Base-by-base conservation (phyloP, 306 rosid species). In the Vigna unguiculata region DNA sequence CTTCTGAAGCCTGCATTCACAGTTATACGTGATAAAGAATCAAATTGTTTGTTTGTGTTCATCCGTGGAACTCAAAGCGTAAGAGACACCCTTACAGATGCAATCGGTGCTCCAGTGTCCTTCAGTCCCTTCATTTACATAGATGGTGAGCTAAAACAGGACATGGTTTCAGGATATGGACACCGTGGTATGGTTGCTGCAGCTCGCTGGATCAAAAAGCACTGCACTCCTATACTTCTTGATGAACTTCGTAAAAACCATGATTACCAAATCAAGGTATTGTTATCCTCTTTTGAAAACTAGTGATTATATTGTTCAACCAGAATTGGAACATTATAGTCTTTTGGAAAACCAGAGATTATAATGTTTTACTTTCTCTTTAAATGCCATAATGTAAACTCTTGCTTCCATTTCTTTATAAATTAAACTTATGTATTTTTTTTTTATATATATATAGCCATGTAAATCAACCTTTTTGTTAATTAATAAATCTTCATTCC, bases 161-260 rank as follows among this genome's bases (percentile, higher is more conserved):
- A 12, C 48, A 43, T 3, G 48, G 16, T 43, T 43, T 43, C 90
- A 62, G 98, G 98, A 75, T 88, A 94, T 85, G 98, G 96, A 25
- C 98, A 94, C 78, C 92, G 96, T 75, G 98, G 98, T 71, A 94
- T 94, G 98, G 97, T 91, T 84, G 97, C 97, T 77, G 93, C 98
- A 48, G 48, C 48, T 2, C 5, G 48, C 12, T 43, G 48, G 48
- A 12, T 43, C 1, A 43, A 12, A 11, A 43, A 43, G 48, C 48
- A 43, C 16, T 43, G 48, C 16, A 43, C 48, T 43, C 51, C 51
- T 13, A 4, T 2, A 46, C 51, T 46, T 3, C 16, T 85, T 34
- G 79, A 88, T 82, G 97, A 87, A 82, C 89, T 91, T 55, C 71
- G 40, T 75, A 88, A 91, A 82, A 82, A 68, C 80, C 96, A 96